phyloP scores from a whole-genome alignment of 1,284 basidiomycete genomes.

The Veloboletus limbatus region DNA sequence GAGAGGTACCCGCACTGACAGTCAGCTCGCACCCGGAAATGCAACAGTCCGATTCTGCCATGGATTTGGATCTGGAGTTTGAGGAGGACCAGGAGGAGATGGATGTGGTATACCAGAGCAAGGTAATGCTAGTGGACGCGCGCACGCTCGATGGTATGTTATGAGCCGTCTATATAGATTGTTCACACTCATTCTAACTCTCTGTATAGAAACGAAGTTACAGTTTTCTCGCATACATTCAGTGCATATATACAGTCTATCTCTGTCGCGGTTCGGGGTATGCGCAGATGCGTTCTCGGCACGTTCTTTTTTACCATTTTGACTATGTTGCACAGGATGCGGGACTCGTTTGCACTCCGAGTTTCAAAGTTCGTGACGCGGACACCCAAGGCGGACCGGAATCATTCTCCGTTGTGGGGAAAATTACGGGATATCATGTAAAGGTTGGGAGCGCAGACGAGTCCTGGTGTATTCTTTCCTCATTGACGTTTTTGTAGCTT shows the following conservation, averaged over 20 bases:
- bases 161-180: not conserved
- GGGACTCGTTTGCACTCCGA: conserved; percentile 52
- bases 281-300: conserved; percentile 21
- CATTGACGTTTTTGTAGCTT: conserved; percentile 11
- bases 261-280: conserved; percentile 58
- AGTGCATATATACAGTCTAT: conserved; percentile 64
- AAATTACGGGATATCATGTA: conserved; percentile 49
- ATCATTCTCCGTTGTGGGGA: conserved; percentile 47
- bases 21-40: conserved; percentile 14
- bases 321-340: conserved; percentile 47
- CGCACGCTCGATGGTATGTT: conserved; percentile 56
- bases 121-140: conserved; percentile 55
- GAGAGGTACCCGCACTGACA: conserved; percentile 37
- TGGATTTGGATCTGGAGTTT: conserved; percentile 47
- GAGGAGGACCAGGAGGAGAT: conserved; percentile 24
- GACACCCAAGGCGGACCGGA: conserved; percentile 48
- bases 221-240: conserved; percentile 49
- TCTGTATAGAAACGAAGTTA: conserved; percentile 44
- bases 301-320: not conserved
- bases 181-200: not conserved
- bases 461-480: conserved; percentile 6
- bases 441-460: conserved; percentile 37
- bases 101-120: conserved; percentile 42
- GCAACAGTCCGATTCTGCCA: conserved; percentile 37
- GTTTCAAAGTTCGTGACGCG: conserved; percentile 44